Conservation (phyloP, 1,139 yeast genomes). For the Blastobotrys illinoisensis region DNA sequence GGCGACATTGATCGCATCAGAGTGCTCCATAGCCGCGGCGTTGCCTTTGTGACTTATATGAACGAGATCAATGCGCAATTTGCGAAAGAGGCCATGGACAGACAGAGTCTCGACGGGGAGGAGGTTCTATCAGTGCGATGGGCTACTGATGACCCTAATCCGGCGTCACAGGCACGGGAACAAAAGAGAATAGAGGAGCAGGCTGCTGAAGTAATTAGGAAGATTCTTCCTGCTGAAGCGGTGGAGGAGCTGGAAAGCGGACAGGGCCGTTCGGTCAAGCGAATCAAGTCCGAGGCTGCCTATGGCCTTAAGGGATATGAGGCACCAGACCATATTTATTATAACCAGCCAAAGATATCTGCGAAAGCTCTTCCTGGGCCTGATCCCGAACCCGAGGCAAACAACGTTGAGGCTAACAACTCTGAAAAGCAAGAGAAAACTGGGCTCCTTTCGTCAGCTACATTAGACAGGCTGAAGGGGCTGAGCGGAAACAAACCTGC, state of each 20-base stretch:
- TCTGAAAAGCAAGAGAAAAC: neutral
- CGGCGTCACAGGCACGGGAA: slow-evolving; percentile 53
- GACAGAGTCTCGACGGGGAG: slow-evolving; percentile 57
- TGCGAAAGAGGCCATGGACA: slow-evolving; percentile 89
- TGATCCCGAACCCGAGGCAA: neutral
- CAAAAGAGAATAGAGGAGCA: slow-evolving; percentile 35
- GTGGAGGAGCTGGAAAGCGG: slow-evolving; percentile 27
- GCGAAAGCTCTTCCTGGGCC: neutral
- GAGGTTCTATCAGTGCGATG: slow-evolving; percentile 72
- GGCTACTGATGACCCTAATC: slow-evolving; percentile 89
- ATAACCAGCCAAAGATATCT: slow-evolving; percentile 11
- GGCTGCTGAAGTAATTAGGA: slow-evolving; percentile 37
- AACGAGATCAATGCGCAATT: slow-evolving; percentile 78
- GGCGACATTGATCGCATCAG: slow-evolving; percentile 69
- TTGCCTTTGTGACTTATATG: slow-evolving; percentile 74
- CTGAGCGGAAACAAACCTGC: neutral
- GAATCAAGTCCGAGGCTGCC: slow-evolving; percentile 8
- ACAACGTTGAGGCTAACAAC: neutral
- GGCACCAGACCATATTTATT: slow-evolving; percentile 24
- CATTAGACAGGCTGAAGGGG: slow-evolving; percentile 8
- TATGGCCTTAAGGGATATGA: slow-evolving; percentile 23
- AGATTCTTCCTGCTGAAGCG: slow-evolving; percentile 29
- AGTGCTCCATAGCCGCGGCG: slow-evolving; percentile 55
- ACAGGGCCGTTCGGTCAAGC: slow-evolving; percentile 15
- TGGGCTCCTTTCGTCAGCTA: slow-evolving; percentile 4